These are phyloP conservation scores for Lolium rigidum DNA, from an alignment of 176 grass and related monocot species.

Conservation along the genomic window DNA sequence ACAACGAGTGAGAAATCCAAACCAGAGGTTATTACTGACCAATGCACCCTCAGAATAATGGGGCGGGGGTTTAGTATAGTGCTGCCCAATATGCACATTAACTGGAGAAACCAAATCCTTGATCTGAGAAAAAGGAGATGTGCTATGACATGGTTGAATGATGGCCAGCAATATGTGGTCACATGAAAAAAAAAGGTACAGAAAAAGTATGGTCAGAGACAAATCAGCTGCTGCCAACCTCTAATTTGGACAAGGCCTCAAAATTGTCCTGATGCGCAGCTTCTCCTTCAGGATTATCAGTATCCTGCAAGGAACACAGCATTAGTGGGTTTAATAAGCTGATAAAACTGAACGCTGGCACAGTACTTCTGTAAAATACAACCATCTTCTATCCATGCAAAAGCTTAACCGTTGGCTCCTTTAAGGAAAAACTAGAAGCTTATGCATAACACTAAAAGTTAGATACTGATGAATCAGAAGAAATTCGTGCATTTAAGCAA, in stretches of 20 bases:
- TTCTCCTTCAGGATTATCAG: constrained; percentile 39
- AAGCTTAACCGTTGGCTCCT: not conserved
- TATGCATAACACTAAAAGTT: constrained; percentile 18
- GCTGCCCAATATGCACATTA: constrained; percentile 66
- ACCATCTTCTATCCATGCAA: constrained; percentile 4
- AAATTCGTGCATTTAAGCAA: not conserved
- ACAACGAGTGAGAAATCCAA: constrained; percentile 31
- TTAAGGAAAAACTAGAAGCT: constrained; percentile 25
- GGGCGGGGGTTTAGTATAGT: constrained; percentile 79
- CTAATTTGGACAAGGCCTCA: constrained; percentile 59
- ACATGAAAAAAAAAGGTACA: constrained; percentile 33
- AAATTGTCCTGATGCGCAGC: constrained; percentile 42
- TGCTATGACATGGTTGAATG: constrained; percentile 32
- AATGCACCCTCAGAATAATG: constrained; percentile 84
- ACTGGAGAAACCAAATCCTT: constrained; percentile 63
- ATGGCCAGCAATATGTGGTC: constrained; percentile 21
- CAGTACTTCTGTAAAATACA: constrained; percentile 15
- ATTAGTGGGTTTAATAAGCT: constrained; percentile 19
- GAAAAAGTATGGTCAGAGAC: not conserved
- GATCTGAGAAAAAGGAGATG: constrained; percentile 59
- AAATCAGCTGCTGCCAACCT: constrained; percentile 46
- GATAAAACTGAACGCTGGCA: constrained; percentile 16
- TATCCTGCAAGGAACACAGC: constrained; percentile 51
- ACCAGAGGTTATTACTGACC: constrained; percentile 63
- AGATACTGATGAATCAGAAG: constrained; percentile 5